Conservation (phyloP, 169 alveolate species). For the Eimeria zaria region DNA sequence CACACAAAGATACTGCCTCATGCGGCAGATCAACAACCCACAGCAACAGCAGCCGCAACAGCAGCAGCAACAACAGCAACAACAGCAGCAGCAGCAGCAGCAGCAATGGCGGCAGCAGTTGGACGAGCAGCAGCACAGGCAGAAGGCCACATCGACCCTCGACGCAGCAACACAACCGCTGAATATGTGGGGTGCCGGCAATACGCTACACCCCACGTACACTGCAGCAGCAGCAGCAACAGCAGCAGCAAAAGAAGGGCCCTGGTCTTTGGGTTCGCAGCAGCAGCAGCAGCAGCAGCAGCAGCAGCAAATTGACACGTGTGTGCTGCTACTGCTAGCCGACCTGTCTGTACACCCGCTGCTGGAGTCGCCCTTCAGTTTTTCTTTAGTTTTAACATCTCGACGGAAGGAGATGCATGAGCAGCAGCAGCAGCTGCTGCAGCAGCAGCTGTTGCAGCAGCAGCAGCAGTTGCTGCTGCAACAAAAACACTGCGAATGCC, state of each 20-base stretch:
- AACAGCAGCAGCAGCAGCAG: conserved; percentile 1
- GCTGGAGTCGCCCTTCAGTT: conserved; percentile 21
- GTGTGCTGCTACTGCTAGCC: conserved; percentile 31
- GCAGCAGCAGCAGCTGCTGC: conserved; percentile 50
- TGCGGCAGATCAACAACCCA: background rate
- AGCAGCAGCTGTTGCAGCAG: conserved; percentile 30
- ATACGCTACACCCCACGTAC: background rate
- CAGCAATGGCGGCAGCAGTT: too few species aligned
- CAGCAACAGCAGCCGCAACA: conserved; percentile 42
- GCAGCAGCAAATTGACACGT: background rate
- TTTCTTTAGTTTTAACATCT: conserved; percentile 11
- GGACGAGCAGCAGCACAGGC: background rate
- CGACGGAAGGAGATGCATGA: conserved; percentile 30
- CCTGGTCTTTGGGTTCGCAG: background rate
- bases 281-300: conserved; percentile 33
- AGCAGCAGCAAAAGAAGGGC: background rate
- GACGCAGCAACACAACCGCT: background rate
- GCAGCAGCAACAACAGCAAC: conserved; percentile 26
- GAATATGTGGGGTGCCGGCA: background rate
- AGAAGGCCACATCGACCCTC: background rate
- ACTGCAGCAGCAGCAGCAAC: conserved; percentile 38
- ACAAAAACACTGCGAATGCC: conserved; percentile 59
- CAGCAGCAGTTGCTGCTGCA: conserved; percentile 25
- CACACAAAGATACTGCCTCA: conserved; percentile 1
- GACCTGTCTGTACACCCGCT: conserved; percentile 59